Evolutionary conservation across 1,284 basidiomycete species (phyloP).

Genomic region (Rugosomyces carneus): DNA sequence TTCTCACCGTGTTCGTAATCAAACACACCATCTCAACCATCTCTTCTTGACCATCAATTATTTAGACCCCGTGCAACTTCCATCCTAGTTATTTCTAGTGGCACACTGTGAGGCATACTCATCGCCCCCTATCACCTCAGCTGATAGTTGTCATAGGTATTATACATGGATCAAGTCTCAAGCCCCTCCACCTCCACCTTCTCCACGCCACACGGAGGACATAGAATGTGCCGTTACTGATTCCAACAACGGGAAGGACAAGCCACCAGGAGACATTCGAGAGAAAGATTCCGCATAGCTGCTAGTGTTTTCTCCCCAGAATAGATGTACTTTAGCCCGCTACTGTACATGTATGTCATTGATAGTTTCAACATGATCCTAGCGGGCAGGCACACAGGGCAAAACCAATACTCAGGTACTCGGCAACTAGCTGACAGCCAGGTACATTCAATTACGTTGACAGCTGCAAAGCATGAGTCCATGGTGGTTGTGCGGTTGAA

Average conservation of each 20-base stretch:
- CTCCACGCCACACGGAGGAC: conserved; percentile 29
- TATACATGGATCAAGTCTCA: conserved; percentile 67
- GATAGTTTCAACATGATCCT: no score
- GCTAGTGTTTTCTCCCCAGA: no score
- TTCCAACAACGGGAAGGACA: conserved; percentile 6
- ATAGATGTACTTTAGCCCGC: no score
- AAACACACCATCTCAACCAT: conserved; percentile 1
- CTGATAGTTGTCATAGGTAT: conserved; percentile 31
- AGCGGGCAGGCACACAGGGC: no score
- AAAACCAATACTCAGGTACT: no score
- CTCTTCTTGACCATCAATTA: conserved; percentile 1
- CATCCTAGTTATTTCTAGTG: conserved; percentile 54
- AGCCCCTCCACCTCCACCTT: conserved; percentile 27
- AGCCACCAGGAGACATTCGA: conserved; percentile 9
- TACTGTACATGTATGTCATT: no score
- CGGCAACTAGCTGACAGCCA: no score
- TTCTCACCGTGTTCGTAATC: conserved; percentile 53
- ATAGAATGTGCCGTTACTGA: conserved; percentile 31
- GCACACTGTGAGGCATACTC: conserved; percentile 46
- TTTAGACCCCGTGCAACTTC: conserved; percentile 54
- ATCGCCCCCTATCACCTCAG: conserved; percentile 1
- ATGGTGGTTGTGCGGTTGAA: no score
- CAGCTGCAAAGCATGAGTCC: no score
- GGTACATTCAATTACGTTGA: no score
- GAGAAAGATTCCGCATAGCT: conserved; percentile 7